phyloP scores from a whole-genome alignment of 345 rosid genomes.

The Heritiera littoralis region DNA sequence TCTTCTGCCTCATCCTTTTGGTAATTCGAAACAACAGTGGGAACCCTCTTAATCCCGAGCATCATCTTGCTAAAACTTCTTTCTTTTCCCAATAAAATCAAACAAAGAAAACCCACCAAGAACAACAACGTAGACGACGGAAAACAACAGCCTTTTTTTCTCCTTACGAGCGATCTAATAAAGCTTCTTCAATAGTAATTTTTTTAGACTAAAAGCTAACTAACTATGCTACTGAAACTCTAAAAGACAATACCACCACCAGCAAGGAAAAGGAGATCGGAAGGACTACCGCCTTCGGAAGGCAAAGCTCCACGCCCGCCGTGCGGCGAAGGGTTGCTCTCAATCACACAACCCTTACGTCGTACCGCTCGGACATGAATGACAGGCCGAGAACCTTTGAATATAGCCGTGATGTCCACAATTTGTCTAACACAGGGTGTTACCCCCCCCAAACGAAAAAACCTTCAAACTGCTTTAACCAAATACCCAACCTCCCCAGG shows the following conservation, averaged over 20 bases:
- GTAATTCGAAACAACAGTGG: slow-evolving; percentile 78
- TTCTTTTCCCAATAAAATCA: slow-evolving; percentile 19
- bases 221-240: slow-evolving; percentile 5
- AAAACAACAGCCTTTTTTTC: slow-evolving; percentile 14
- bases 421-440: slow-evolving; percentile 44
- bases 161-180: slow-evolving; percentile 6
- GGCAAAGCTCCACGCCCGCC: slow-evolving; percentile 99
- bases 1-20: slow-evolving; percentile 75
- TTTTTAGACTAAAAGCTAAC: slow-evolving; percentile 13
- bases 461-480: neutral
- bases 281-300: slow-evolving; percentile 99
- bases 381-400: slow-evolving; percentile 55
- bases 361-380: slow-evolving; percentile 78
- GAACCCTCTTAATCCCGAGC: slow-evolving; percentile 87
- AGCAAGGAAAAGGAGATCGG: slow-evolving; percentile 98
- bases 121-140: slow-evolving; percentile 17
- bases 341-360: slow-evolving; percentile 81
- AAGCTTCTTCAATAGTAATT: neutral
- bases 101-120: slow-evolving; percentile 20
- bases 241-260: slow-evolving; percentile 70
- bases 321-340: slow-evolving; percentile 97
- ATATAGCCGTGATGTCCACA: slow-evolving; percentile 99
- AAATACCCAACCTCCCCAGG: neutral
- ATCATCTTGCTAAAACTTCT: slow-evolving; percentile 39
- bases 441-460: slow-evolving; percentile 26